These are phyloP conservation scores for Leucogyrophana mollusca DNA, from an alignment of 768 basidiomycete species.

Conservation along the genomic window DNA sequence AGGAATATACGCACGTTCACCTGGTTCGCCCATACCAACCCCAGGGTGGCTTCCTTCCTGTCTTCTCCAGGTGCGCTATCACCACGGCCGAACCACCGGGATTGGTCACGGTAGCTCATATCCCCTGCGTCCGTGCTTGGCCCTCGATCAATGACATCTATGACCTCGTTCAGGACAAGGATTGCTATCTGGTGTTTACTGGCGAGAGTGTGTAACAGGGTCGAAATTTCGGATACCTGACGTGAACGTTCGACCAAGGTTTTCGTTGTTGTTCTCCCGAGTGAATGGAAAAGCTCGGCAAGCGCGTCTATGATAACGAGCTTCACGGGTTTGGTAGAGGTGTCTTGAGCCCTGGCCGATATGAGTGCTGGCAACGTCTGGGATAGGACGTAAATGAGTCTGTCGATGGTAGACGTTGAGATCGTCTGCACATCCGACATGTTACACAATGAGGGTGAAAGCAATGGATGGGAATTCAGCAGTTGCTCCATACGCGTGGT, in stretches of 20 bases:
- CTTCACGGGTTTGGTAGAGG: slow-evolving; percentile 56
- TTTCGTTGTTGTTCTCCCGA: slow-evolving; percentile 53
- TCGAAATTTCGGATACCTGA: slow-evolving; percentile 64
- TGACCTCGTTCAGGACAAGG: slow-evolving; percentile 86
- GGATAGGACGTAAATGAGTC: slow-evolving; percentile 55
- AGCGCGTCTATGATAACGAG: slow-evolving; percentile 88
- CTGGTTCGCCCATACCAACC: slow-evolving; percentile 93
- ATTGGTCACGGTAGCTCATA: slow-evolving; percentile 69
- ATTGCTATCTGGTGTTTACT: slow-evolving; percentile 63
- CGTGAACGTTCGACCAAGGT: slow-evolving; percentile 74
- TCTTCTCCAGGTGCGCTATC: slow-evolving; percentile 56
- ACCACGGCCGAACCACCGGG: slow-evolving; percentile 72
- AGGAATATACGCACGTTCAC: slow-evolving; percentile 85
- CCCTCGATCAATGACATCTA: slow-evolving; percentile 62
- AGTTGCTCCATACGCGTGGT: slow-evolving; percentile 72
- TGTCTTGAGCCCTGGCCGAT: slow-evolving; percentile 25
- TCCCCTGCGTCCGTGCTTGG: slow-evolving; percentile 24
- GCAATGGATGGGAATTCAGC: slow-evolving; percentile 44
- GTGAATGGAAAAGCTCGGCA: slow-evolving; percentile 77
- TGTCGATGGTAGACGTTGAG: slow-evolving; percentile 50
- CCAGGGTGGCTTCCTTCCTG: slow-evolving; percentile 78
- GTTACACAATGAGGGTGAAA: slow-evolving; percentile 42
- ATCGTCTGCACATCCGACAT: slow-evolving; percentile 65
- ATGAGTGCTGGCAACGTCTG: slow-evolving; percentile 55
- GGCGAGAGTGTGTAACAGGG: slow-evolving; percentile 71